Evolutionary conservation across 2,329 filamentous ascomycete genomes (phyloP), one percentile per base, ranked within the genome.

Genomic region (Chaetomium olivaceum): DNA sequence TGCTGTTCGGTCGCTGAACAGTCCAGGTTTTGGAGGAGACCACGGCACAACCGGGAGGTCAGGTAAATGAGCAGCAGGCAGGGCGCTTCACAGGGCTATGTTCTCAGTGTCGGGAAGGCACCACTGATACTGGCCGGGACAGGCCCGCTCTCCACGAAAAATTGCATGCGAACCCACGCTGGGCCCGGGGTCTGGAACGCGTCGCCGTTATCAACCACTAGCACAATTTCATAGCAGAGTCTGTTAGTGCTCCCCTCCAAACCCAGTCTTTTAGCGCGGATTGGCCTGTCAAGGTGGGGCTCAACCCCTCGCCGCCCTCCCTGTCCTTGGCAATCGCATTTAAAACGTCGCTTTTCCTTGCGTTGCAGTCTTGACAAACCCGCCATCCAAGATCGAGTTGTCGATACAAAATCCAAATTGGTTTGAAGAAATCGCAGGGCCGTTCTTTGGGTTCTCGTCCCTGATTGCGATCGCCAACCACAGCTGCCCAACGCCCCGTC

Each of bases 11-110:
- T 69, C 61, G 67, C 68, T 69, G 66, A 67, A 62, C 67, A 67
- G 69, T 60, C 48, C 64, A 52, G 62, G 65, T 64, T 69, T 43
- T 69, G 69, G 68, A 69, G 68, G 65, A 69, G 68, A 62, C 39
- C 59, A 65, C 66, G 62, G 63, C 60, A 63, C 64, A 39, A 50
- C 61, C 61, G 63, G 69, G 67, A 63, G 66, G 63, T 55, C 55
- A 64, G 64, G 68, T 36, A 61, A 64, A 61, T 62, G 67, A 65
- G 66, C 67, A 64, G 50, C n/a, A n/a, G n/a, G n/a, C n/a, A n/a
- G 69, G 63, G 65, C 57, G 58, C 64, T 62, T 58, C 67, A 62
- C 63, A 67, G 68, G 67, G 67, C 61, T 64, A 62, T 61, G 56
- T 23, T 23, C 31, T 19, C 57, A 62, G 36, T 39, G 64, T 62